Base-by-base conservation (phyloP, 345 rosid species). In the Heritiera fomes region DNA sequence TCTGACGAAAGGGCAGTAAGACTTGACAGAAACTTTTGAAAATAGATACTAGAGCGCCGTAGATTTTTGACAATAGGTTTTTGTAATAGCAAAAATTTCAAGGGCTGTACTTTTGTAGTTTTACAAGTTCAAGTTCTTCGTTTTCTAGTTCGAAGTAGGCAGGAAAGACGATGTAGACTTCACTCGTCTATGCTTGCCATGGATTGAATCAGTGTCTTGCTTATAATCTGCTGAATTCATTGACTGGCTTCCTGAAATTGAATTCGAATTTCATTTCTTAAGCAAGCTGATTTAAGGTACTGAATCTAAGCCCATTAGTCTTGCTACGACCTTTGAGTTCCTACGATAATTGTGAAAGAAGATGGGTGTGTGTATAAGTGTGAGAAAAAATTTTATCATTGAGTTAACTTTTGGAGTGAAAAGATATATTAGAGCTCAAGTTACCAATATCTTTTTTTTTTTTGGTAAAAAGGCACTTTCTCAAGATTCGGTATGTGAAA, bases 131-230 rank as follows among this genome's bases (percentile, higher is more conserved):
- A 34, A 34, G 38, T 2, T 88, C 85, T 38, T 89, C 93, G 28
- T 90, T 89, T 84, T 91, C 90, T 3, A 86, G 80, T 90, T 91
- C 95, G 72, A 91, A 62, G 81, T 80, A 89, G 49, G 83, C 65
- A 7, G 89, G 50, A 86, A 77, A 13, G 90, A 83, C 73, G 73
- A 49, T 58, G 84, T 75, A 11, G 88, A 84, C 71, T 84, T 87
- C 20, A 85, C 84, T 60, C 88, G 72, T 73, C 73, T 75, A 62
- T 81, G 90, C 68, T 45, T 79, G 30, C 79, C 80, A 43, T 78
- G 78, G 77, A 55, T 53, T 61, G 62, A 79, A 71, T 80, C 80
- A 47, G 14, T 3, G 23, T 82, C 80, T 50, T 73, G 82, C 75
- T 70, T 20, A 78, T 56, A 73, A 15, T 84, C 90, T 45, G 46